phyloP scores from a whole-genome alignment of 2,329 filamentous ascomycete species.

The Sclerotinia spermophila region DNA sequence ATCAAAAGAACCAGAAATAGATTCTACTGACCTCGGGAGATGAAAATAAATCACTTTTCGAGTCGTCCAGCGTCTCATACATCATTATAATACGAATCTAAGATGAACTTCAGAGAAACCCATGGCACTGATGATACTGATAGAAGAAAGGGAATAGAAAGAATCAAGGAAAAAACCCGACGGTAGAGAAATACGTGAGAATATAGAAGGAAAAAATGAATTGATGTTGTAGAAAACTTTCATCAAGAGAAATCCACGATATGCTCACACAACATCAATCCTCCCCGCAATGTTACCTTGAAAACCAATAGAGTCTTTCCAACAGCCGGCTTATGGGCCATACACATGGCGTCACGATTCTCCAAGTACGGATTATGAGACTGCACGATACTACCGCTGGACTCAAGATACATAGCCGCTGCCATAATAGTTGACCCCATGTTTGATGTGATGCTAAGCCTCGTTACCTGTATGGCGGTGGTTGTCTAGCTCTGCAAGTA shows the following conservation, averaged over 20 bases:
- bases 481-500: conserved; percentile 14
- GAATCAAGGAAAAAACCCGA: conserved; percentile 20
- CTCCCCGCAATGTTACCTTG: conserved; percentile 19
- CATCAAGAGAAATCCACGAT: conserved; percentile 17
- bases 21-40: conserved; percentile 32
- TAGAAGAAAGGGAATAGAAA: conserved; percentile 29
- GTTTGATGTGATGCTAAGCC: conserved; percentile 20
- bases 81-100: conserved; percentile 34
- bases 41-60: conserved; percentile 29
- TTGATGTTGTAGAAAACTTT: conserved; percentile 20
- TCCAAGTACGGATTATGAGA: conserved; percentile 10
- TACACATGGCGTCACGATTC: conserved; percentile 16
- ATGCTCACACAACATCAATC: conserved; percentile 13
- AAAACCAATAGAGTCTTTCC: conserved; percentile 21
- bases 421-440: conserved; percentile 12
- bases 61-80: conserved; percentile 38
- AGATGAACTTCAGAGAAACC: conserved; percentile 21
- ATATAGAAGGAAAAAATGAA: conserved; percentile 17
- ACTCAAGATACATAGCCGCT: conserved; percentile 17
- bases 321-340: conserved; percentile 14
- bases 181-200: conserved; percentile 9
- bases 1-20: conserved; percentile 11
- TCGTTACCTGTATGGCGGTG: conserved; percentile 17
- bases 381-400: conserved; percentile 20
- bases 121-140: conserved; percentile 22